Conservation (phyloP, 371 early-diverging fungal species). For the Thermomucor indicae-seudaticae region DNA sequence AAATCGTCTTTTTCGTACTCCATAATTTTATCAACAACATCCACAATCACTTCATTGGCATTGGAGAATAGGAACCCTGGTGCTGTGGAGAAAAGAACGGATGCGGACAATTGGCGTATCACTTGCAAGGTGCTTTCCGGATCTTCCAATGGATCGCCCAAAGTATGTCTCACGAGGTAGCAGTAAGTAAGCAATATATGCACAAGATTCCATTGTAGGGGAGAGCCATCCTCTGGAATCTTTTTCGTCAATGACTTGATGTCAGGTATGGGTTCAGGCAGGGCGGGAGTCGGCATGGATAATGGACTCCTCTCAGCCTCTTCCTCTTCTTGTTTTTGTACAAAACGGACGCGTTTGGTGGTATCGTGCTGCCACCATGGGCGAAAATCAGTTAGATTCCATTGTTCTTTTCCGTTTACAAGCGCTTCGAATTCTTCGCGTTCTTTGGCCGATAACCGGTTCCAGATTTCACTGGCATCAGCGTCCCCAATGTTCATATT, state of each 20-base stretch:
- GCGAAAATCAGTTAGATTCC: constrained; percentile 17
- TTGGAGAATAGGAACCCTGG: constrained; percentile 12
- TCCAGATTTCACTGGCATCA: constrained; percentile 50
- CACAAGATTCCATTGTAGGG: constrained; percentile 23
- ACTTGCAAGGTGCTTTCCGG: constrained; percentile 6
- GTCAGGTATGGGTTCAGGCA: constrained; percentile 14
- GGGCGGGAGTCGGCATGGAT: constrained; percentile 3
- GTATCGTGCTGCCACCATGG: constrained; percentile 39
- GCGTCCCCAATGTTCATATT: constrained; percentile 49
- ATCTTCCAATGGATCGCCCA: constrained; percentile 29
- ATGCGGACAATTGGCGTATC: constrained; percentile 8
- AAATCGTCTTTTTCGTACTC: neutral
- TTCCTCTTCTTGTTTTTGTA: constrained; percentile 6
- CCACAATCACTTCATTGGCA: constrained; percentile 13
- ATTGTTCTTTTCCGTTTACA: neutral
- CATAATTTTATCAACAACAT: constrained; percentile 17
- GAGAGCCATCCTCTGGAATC: constrained; percentile 11
- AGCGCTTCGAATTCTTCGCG: constrained; percentile 46
- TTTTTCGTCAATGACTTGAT: constrained; percentile 14
- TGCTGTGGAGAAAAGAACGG: constrained; percentile 17
- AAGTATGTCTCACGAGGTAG: constrained; percentile 31
- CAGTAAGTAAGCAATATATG: constrained; percentile 26
- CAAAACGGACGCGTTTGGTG: neutral
- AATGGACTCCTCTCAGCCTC: neutral
- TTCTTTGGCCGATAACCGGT: constrained; percentile 49